These are phyloP conservation scores for Suillus subalutaceus DNA, from an alignment of 768 basidiomycete species.

Conservation along the genomic window DNA sequence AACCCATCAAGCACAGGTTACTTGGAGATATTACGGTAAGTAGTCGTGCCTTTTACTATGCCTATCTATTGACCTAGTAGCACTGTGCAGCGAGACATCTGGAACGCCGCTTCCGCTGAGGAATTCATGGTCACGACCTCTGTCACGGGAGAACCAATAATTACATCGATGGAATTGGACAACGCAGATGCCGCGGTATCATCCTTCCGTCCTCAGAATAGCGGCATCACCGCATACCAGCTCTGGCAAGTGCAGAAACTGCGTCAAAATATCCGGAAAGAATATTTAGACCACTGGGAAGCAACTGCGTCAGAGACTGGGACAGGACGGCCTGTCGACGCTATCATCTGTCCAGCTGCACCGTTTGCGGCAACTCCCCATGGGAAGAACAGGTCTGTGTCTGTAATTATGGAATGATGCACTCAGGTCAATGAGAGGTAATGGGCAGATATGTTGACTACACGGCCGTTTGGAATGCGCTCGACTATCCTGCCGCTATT, in stretches of 20 bases:
- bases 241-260: conserved; percentile 71
- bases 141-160: conserved; percentile 55
- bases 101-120: conserved; percentile 47
- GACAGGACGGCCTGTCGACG: conserved; percentile 76
- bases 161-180: conserved; percentile 48
- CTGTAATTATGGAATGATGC: conserved; percentile 7
- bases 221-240: conserved; percentile 53
- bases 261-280: conserved; percentile 47
- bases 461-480: conserved; percentile 63
- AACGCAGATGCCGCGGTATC: conserved; percentile 23
- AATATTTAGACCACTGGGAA: conserved; percentile 67
- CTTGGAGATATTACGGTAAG: conserved; percentile 48
- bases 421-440: conserved; percentile 6
- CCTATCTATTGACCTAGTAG: neutral
- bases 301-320: conserved; percentile 51
- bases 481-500: conserved; percentile 63
- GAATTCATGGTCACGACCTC: conserved; percentile 45
- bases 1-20: conserved; percentile 53
- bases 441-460: conserved; percentile 48
- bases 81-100: conserved; percentile 41
- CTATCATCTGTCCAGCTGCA: conserved; percentile 67
- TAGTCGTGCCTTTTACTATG: conserved; percentile 15
- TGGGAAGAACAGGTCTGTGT: conserved; percentile 53
- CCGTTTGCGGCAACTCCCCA: conserved; percentile 67
- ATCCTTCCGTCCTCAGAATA: conserved; percentile 30